Evolutionary conservation across 768 basidiomycete species (phyloP).

Genomic region (Symmetrospora coprosmae): DNA sequence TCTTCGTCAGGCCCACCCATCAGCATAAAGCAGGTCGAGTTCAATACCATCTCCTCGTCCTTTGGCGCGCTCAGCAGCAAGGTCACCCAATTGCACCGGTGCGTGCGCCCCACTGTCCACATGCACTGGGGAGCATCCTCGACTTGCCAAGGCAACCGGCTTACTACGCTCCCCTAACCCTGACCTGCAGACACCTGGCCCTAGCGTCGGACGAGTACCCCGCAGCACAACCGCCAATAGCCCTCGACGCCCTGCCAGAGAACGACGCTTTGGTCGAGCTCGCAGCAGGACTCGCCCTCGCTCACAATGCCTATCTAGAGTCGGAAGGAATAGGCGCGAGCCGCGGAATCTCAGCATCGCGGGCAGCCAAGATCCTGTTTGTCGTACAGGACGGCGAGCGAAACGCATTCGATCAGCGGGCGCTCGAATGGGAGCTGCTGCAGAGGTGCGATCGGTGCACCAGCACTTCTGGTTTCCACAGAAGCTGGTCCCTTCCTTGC

Average conservation of each 20-base stretch:
- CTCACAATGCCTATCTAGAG: slow-evolving; percentile 67
- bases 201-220: slow-evolving; percentile 29
- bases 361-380: slow-evolving; percentile 58
- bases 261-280: slow-evolving; percentile 61
- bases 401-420: slow-evolving; percentile 86
- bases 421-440: slow-evolving; percentile 71
- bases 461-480: too few relatives aligned
- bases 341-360: neutral
- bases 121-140: neutral
- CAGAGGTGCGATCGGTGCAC: slow-evolving; percentile 64
- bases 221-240: slow-evolving; percentile 42
- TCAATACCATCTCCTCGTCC: slow-evolving; percentile 88
- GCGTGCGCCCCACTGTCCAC: slow-evolving; percentile 27
- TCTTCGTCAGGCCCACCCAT: too few relatives aligned
- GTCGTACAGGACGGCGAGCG: slow-evolving; percentile 79
- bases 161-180: neutral
- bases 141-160: too few relatives aligned
- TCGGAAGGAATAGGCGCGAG: too few relatives aligned
- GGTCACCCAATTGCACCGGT: slow-evolving; percentile 64
- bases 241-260: slow-evolving; percentile 49
- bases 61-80: slow-evolving; percentile 67
- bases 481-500: too few relatives aligned
- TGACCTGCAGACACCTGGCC: slow-evolving; percentile 35
- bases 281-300: slow-evolving; percentile 60
- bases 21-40: slow-evolving; percentile 96